A percentile compares a stretch with the other conserved stretches of the same genome.
Conservation (phyloP, 1,284 basidiomycete species). For the Trichosporon inkin region DNA sequence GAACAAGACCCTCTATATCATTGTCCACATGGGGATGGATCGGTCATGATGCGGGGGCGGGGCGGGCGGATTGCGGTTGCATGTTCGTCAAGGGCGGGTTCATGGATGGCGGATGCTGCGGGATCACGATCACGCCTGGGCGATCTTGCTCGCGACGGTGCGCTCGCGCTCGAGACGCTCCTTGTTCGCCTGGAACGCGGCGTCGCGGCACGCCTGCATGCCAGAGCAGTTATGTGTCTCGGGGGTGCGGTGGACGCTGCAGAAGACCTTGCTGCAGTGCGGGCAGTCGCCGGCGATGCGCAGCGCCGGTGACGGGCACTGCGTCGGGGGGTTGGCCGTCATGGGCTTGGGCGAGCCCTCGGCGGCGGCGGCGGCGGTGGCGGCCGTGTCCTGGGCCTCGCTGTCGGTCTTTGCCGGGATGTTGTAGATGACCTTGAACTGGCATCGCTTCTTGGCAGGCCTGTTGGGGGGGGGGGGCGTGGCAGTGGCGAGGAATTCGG, state of each 20-base stretch:
- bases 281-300: slow-evolving; percentile 51
- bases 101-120: background rate
- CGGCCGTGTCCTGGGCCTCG: slow-evolving; percentile 20
- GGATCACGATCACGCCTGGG: slow-evolving; percentile 39
- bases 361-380: slow-evolving; percentile 21
- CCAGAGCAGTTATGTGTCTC: slow-evolving; percentile 51
- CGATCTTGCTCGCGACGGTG: slow-evolving; percentile 50
- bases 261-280: slow-evolving; percentile 50
- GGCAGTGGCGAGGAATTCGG: too few species aligned
- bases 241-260: slow-evolving; percentile 49
- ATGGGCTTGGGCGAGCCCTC: slow-evolving; percentile 23
- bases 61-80: background rate
- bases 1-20: slow-evolving; percentile 16
- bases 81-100: background rate
- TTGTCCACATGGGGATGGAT: slow-evolving; percentile 14
- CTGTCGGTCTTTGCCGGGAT: slow-evolving; percentile 30
- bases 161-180: slow-evolving; percentile 50
- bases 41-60: slow-evolving; percentile 8
- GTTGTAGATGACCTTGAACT: slow-evolving; percentile 50
- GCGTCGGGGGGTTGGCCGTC: slow-evolving; percentile 46
- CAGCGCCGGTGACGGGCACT: slow-evolving; percentile 49
- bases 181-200: slow-evolving; percentile 53
- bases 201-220: slow-evolving; percentile 51
- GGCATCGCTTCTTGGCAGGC: slow-evolving; percentile 51
- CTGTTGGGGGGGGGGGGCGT: slow-evolving; percentile 22